A percentile compares a stretch with the other conserved stretches of the same genome.
These are phyloP conservation scores for Gloeostereum incarnatum DNA, from an alignment of 768 basidiomycete species.

Conservation along the genomic window DNA sequence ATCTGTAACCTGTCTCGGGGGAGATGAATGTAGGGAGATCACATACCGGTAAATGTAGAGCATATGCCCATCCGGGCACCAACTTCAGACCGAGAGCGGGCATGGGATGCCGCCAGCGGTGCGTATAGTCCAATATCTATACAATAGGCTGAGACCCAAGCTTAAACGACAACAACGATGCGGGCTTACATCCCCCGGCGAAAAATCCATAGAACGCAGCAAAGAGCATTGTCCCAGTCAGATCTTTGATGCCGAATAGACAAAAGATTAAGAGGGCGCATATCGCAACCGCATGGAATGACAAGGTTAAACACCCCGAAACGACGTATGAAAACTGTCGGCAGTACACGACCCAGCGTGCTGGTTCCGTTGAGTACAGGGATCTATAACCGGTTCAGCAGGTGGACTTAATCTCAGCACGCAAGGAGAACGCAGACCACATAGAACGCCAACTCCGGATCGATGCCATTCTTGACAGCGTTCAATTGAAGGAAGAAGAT, in stretches of 20 bases:
- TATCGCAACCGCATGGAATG: slow-evolving; percentile 19
- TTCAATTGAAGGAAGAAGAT: slow-evolving; percentile 51
- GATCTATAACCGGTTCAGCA: slow-evolving; percentile 26
- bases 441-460: slow-evolving; percentile 44
- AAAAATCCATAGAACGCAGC: slow-evolving; percentile 38
- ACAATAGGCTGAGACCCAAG: not conserved
- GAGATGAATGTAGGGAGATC: slow-evolving; percentile 1
- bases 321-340: slow-evolving; percentile 29
- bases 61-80: slow-evolving; percentile 45
- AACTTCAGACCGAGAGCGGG: slow-evolving; percentile 38
- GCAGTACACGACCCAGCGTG: slow-evolving; percentile 34
- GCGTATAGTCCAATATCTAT: slow-evolving; percentile 32
- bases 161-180: slow-evolving; percentile 4
- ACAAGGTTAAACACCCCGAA: slow-evolving; percentile 33
- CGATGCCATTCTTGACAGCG: slow-evolving; percentile 35
- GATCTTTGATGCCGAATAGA: slow-evolving; percentile 27
- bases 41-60: slow-evolving; percentile 36
- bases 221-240: slow-evolving; percentile 25
- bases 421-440: slow-evolving; percentile 23
- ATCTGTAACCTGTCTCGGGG: no score
- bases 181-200: slow-evolving; percentile 31
- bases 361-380: slow-evolving; percentile 43
- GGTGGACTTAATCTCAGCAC: not conserved
- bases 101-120: slow-evolving; percentile 33
- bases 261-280: slow-evolving; percentile 30